Evolutionary conservation across 139 green algal genomes (phyloP).

Genomic region (Micractinium sp.): DNA sequence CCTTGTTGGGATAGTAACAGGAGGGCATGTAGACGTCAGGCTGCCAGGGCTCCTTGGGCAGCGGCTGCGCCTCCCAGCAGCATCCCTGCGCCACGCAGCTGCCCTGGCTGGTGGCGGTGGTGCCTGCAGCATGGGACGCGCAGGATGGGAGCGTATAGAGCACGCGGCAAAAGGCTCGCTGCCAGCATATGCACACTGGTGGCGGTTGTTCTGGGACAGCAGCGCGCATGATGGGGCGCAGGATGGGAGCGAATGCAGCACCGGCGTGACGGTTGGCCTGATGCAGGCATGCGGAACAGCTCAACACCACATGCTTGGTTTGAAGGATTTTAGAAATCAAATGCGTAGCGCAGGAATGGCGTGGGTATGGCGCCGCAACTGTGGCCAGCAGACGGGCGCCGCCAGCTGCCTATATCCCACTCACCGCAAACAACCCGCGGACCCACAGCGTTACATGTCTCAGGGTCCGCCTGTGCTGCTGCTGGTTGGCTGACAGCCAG

Average conservation of each 20-base stretch:
- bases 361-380: neutral
- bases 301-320: too few species aligned
- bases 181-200: too few species aligned
- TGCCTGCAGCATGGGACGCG: constrained; percentile 34
- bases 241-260: too few species aligned
- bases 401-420: neutral
- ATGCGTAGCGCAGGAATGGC: too few species aligned
- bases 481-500: neutral
- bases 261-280: too few species aligned
- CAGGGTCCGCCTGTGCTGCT: neutral
- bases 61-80: constrained; percentile 48
- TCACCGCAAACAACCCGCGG: constrained; percentile 17
- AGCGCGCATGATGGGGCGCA: neutral
- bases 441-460: neutral
- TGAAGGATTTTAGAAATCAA: too few species aligned
- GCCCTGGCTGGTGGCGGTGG: constrained; percentile 45
- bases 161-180: neutral
- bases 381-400: neutral
- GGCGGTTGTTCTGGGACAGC: too few species aligned
- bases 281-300: too few species aligned
- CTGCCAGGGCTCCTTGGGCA: neutral
- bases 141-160: neutral
- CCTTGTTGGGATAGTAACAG: constrained; percentile 55
- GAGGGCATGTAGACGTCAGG: constrained; percentile 41
- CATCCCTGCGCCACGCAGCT: constrained; percentile 50